Conservation (phyloP, 2,329 filamentous ascomycete species). For the Arthrobotrys pseudoclavata region DNA sequence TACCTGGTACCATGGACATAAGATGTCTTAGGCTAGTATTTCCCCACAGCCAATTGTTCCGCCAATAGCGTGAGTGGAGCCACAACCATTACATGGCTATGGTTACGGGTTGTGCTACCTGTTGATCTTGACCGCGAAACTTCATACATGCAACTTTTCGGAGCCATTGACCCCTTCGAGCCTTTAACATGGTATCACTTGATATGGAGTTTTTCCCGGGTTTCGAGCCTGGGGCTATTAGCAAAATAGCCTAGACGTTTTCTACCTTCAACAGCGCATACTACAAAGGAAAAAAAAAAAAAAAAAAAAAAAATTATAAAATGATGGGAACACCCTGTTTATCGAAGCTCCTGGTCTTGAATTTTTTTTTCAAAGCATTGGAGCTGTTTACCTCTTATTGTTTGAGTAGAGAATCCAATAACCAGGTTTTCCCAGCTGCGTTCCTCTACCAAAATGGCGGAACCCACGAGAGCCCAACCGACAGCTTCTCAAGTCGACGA, state of each 20-base stretch:
- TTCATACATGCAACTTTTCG: constrained; percentile 45
- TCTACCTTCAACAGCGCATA: not conserved
- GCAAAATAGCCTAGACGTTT: constrained; percentile 19
- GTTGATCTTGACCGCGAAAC: constrained; percentile 43
- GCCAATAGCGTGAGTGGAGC: constrained; percentile 44
- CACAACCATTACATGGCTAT: constrained; percentile 28
- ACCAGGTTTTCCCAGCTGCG: constrained; percentile 27
- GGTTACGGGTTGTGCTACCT: constrained; percentile 26
- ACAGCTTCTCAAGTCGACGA: constrained; percentile 36
- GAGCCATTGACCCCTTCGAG: constrained; percentile 55
- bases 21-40: constrained; percentile 41
- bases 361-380: constrained; percentile 23
- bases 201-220: constrained; percentile 20
- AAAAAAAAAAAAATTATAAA: constrained; percentile 51
- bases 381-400: constrained; percentile 19
- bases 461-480: constrained; percentile 21
- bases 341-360: constrained; percentile 26
- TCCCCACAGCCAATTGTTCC: constrained; percentile 59
- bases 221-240: constrained; percentile 23
- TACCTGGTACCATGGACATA: constrained; percentile 1
- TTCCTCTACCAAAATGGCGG: constrained; percentile 35
- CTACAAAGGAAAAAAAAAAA: no score
- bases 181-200: constrained; percentile 42
- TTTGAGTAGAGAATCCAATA: constrained; percentile 34
- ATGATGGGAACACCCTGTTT: constrained; percentile 30